Percentiles rank a stretch among this genome's conserved stretches.
These are phyloP conservation scores for Albugo candida DNA, from an alignment of 352 stramenopile genomes.

Conservation along the genomic window DNA sequence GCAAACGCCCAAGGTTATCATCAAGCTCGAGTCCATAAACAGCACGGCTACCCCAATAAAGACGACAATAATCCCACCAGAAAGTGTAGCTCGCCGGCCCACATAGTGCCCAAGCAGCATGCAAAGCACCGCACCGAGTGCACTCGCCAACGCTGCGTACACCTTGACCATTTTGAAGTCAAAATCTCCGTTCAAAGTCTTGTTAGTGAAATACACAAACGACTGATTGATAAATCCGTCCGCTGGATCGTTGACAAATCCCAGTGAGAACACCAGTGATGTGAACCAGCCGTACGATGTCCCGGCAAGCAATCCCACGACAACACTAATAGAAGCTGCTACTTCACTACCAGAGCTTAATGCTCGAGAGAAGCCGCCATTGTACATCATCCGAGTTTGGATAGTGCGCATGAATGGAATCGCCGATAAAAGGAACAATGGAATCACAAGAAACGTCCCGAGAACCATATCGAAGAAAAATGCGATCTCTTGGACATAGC, in stretches of 20 bases:
- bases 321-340: conserved; percentile 47
- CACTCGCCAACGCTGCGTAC: conserved; percentile 32
- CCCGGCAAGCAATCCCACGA: conserved; percentile 47
- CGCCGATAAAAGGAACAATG: conserved; percentile 51
- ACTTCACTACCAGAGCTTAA: conserved; percentile 70
- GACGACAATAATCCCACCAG: conserved; percentile 28
- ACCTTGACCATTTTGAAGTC: conserved; percentile 51
- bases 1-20: conserved; percentile 55
- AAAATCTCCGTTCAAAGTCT: conserved; percentile 18
- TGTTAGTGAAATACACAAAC: conserved; percentile 67
- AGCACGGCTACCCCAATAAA: conserved; percentile 42
- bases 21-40: conserved; percentile 36
- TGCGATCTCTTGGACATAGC: conserved; percentile 48
- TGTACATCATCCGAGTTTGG: conserved; percentile 84
- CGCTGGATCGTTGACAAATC: conserved; percentile 47
- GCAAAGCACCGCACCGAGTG: conserved; percentile 27
- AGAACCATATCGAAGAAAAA: conserved; percentile 80
- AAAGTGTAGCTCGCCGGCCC: conserved; percentile 46
- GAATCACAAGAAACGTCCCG: conserved; percentile 48
- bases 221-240: conserved; percentile 74
- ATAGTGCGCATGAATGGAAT: conserved; percentile 80
- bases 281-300: conserved; percentile 67
- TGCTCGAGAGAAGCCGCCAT: conserved; percentile 66
- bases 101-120: conserved; percentile 28
- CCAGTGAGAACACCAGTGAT: conserved; percentile 61